Evolutionary conservation across 2,329 filamentous ascomycete species (phyloP).

Genomic region (Grosmannia clavigera): DNA sequence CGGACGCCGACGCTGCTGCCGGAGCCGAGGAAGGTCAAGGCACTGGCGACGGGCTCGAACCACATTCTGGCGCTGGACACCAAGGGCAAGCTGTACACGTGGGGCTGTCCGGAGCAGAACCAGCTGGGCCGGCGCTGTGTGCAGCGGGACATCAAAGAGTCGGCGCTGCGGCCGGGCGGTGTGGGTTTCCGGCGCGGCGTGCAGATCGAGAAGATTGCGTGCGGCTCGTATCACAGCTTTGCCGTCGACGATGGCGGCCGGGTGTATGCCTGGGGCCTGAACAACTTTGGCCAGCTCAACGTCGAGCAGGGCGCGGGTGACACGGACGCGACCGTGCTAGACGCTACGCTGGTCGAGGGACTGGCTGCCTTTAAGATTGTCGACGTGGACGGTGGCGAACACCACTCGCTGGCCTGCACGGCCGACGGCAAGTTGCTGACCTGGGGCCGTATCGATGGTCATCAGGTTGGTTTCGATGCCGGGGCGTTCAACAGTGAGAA

Average conservation of each 20-base stretch:
- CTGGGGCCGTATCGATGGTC: slow-evolving; percentile 47
- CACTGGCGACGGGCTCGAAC: slow-evolving; percentile 56
- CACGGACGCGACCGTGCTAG: slow-evolving; percentile 59
- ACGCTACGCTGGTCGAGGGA: slow-evolving; percentile 53
- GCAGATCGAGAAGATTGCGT: slow-evolving; percentile 52
- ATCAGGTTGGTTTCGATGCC: slow-evolving; percentile 45
- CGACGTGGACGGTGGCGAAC: slow-evolving; percentile 54
- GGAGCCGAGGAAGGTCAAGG: slow-evolving; percentile 51
- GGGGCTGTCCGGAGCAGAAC: slow-evolving; percentile 61
- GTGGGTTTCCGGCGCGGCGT: slow-evolving; percentile 31
- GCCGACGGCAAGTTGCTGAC: slow-evolving; percentile 43
- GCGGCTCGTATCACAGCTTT: slow-evolving; percentile 71
- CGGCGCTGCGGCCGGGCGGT: slow-evolving; percentile 22
- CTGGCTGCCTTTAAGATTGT: slow-evolving; percentile 53
- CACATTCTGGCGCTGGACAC: slow-evolving; percentile 57
- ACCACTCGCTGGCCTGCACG: slow-evolving; percentile 60
- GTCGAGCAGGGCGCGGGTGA: slow-evolving; percentile 46
- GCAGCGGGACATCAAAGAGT: slow-evolving; percentile 34
- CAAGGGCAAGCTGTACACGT: slow-evolving; percentile 53
- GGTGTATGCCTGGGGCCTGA: slow-evolving; percentile 74
- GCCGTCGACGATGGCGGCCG: slow-evolving; percentile 58
- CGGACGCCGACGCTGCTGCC: slow-evolving; percentile 41
- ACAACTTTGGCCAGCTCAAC: slow-evolving; percentile 76
- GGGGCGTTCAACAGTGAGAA: slow-evolving; percentile 42
- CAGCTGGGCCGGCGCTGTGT: slow-evolving; percentile 49